Evolutionary conservation across 352 stramenopile genomes (phyloP), one percentile per base, ranked within the genome.

Genomic region (Globisporangium orthogonon): DNA sequence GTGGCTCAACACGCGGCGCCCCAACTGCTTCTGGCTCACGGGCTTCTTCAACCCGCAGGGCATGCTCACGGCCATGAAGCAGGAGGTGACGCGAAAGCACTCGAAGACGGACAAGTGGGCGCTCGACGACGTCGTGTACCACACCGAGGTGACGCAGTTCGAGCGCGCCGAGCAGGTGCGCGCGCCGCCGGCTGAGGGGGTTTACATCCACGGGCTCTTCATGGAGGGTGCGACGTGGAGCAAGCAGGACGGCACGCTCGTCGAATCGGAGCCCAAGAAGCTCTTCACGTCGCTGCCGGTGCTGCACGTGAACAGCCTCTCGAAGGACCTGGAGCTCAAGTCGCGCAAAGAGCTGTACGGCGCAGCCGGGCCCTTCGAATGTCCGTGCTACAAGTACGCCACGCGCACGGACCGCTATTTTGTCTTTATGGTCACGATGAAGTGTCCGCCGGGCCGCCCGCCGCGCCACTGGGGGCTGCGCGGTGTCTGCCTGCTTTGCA

Each of bases 51-150:
- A 99, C 67, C 97, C 96, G 23, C 94, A 98, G 64, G 97, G 96
- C 15, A 98, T 98, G 78, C 80, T 99, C 40, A 99, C 97, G 47
- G 96, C 96, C 43, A 99, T 99, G 92, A 99, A 99, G 73, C 97
- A 99, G 69, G 97, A 99, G 66, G 96, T 99, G 3, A 98, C 95
- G 44, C 86, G 95, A 17, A 97, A 97, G 60, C 95, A 99, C 77
- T 89, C 74, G 37, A 98, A 98, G 80, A 94, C 86, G 14, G 91
- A 99, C 67, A 98, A 98, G 67, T 99, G 95, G 96, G 93, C 96
- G 14, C 75, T 99, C 9, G 96, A 99, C 68, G 96, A 99, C 64
- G 95, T 99, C 3, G 88, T 99, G 3, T 98, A 98, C 68, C 93
- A 98, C 67, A 98, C 91, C 0, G 95, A 98, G 69, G 95, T 99